Evolutionary conservation across 257 asterid genomes (phyloP).

Genomic region (Solanum acaule): DNA sequence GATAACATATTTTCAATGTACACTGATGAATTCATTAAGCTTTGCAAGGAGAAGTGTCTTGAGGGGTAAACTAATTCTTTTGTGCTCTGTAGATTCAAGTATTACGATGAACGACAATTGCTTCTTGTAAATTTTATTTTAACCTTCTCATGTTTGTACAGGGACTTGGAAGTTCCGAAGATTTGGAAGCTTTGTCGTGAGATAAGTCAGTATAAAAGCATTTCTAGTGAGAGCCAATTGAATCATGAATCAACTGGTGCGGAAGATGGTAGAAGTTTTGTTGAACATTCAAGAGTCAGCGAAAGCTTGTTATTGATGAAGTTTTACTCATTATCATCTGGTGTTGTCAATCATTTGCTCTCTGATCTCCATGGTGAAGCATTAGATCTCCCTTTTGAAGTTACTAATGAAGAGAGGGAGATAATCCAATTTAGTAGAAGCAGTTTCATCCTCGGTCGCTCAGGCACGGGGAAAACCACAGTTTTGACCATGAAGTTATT

Average conservation of each 20-base stretch:
- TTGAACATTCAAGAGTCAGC: slow-evolving; percentile 50
- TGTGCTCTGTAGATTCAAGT: not conserved
- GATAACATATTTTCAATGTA: slow-evolving; percentile 39
- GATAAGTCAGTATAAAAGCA: slow-evolving; percentile 28
- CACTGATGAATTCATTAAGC: slow-evolving; percentile 35
- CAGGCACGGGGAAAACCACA: slow-evolving; percentile 73
- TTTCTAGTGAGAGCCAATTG: not conserved
- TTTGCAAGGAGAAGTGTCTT: slow-evolving; percentile 30
- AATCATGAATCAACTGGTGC: slow-evolving; percentile 8
- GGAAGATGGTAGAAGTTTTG: slow-evolving; percentile 19
- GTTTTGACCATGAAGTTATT: slow-evolving; percentile 51
- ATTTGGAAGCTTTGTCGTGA: slow-evolving; percentile 31
- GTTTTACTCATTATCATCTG: slow-evolving; percentile 47
- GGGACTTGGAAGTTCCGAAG: slow-evolving; percentile 51
- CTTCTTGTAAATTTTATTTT: not conserved
- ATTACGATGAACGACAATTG: not conserved
- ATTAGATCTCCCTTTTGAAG: slow-evolving; percentile 58
- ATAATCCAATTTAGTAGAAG: slow-evolving; percentile 37
- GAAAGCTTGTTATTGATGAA: slow-evolving; percentile 62
- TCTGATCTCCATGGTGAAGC: slow-evolving; percentile 34
- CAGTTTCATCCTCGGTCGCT: slow-evolving; percentile 58
- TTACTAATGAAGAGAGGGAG: slow-evolving; percentile 53
- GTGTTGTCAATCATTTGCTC: slow-evolving; percentile 43
- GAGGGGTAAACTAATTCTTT: slow-evolving; percentile 33
- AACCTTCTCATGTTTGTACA: not conserved